These are phyloP conservation scores for Mycena sp. DNA, from an alignment of 1,284 basidiomycete species.

Conservation along the genomic window DNA sequence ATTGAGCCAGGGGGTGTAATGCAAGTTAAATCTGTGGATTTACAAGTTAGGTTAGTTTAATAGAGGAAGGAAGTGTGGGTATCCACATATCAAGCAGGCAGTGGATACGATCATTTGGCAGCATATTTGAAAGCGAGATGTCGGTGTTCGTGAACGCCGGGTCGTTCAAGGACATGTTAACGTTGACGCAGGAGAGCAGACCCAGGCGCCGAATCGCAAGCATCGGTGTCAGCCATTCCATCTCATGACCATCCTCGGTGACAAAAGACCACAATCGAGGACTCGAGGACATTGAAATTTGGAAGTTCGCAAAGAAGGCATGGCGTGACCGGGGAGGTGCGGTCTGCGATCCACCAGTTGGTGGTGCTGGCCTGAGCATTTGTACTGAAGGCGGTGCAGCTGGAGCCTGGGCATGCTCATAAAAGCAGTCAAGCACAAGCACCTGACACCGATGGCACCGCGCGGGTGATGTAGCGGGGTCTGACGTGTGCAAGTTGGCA, in stretches of 20 bases:
- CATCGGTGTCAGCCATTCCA: slow-evolving; percentile 36
- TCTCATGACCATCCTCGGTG: not conserved
- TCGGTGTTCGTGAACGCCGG: not conserved
- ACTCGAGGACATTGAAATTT: not conserved
- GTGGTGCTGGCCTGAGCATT: not conserved
- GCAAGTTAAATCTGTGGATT: slow-evolving; percentile 27
- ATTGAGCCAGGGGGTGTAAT: slow-evolving; percentile 34
- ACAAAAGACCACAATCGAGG: slow-evolving; percentile 25
- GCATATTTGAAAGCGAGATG: slow-evolving; percentile 15
- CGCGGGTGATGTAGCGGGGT: not conserved
- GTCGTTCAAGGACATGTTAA: too few relatives aligned
- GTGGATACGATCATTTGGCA: slow-evolving; percentile 1
- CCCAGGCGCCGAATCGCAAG: slow-evolving; percentile 30
- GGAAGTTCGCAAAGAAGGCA: too few relatives aligned
- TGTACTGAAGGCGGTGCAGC: not conserved
- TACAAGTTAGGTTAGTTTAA: not conserved
- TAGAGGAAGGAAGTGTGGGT: not conserved
- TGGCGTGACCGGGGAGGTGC: too few relatives aligned
- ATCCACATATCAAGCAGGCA: slow-evolving; percentile 30
- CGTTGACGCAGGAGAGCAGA: not conserved
- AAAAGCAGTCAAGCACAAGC: slow-evolving; percentile 37
- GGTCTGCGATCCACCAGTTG: not conserved
- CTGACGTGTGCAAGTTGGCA: not conserved
- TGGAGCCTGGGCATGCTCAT: too few relatives aligned
- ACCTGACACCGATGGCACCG: slow-evolving; percentile 42